Base-by-base conservation (phyloP, 306 rosid genomes). In the Gillenia trifoliata region DNA sequence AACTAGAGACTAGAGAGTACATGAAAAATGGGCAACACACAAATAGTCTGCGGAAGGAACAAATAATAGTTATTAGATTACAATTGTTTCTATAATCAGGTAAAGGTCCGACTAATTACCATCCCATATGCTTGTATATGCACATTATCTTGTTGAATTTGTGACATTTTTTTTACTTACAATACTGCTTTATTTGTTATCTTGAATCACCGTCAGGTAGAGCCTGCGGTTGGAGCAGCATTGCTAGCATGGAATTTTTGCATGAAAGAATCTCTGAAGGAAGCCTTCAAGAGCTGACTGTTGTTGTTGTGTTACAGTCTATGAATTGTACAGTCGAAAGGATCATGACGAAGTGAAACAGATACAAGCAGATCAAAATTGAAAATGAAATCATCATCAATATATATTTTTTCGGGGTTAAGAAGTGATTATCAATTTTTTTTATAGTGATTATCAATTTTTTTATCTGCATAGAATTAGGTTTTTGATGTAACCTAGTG, bases 191-290 rank as follows among this genome's bases (percentile, higher is more conserved):
- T 43, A 15, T 70, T 61, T 61, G 23, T 47, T 75, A 30, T 64
- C 63, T 72, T 68, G 45, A 23, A 61, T 76, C 47, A 67, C 73
- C 47, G 31, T 45, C 87, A 91, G 98, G 96, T 91, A 66, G 98
- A 89, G 79, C 97, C 98, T 74, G 98, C 98, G 13, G 87, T 91
- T 38, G 98, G 98, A 5, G 98, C 98, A 25, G 98, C 97, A 2
- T 88, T 92, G 88, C 76, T 93, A 61, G 98, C 96, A 45, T 89
- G 96, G 93, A 93, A 88, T 78, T 93, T 88, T 80, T 81, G 77
- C 71, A 78, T 86, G 88, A 88, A 89, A 67, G 91, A 89, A 72
- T 79, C 80, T 82, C 77, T 77, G 8, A 83, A 67, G 60, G 82
- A 84, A 77, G 55, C 67, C 80, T 72, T 73, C 43, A 76, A 81